Evolutionary conservation across 2,329 filamentous ascomycete genomes (phyloP), one percentile per base, ranked within the genome.

Genomic region (Westerdykella sp.): DNA sequence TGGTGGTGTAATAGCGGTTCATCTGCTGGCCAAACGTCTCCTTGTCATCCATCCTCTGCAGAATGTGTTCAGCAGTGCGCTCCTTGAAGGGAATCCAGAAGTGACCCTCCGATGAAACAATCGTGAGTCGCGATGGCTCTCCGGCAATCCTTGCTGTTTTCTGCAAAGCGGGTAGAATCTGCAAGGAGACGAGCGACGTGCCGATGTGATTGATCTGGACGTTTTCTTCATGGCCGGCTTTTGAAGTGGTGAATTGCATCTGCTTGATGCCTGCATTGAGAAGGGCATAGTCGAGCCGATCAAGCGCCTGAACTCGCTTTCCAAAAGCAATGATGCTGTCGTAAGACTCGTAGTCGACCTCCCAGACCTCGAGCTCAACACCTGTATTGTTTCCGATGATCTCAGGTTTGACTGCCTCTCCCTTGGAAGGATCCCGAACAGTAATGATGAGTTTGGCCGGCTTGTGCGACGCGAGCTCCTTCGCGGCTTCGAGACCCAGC

Each of bases 401-500:
- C 21, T 63, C 56, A 0, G 48, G 46, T 54, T 73, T 72, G 13
- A 69, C 64, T 3, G 57, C 50, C 21, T 71, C 57, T 11, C 72
- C 74, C 37, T 73, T 71, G 13, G 66, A 59, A 2, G 60, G 18
- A 36, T 57, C 68, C n/a, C 74, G 70, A 6, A 70, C 71, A 5
- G 66, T 71, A 15, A 77, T 67, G 18, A 77, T 71, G 14, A 77
- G 57, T 4, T 53, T 63, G 6, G 66, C 59, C 1, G 69, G 66
- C 3, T 69, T 67, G 6, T 72, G 64, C 9, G 62, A 60, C 5
- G 70, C 66, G 36, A 73, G 67, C 51, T 76, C 74, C 47, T 70
- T 60, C 2, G 73, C 71, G 5, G 74, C 72, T 51, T 74, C 71
- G 16, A 73, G 66, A 0, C 75, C 75, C 12, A 78, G 57, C 4